Evolutionary conservation across 352 stramenopile species (phyloP).

Genomic region (Phytophthora pistaciae): DNA sequence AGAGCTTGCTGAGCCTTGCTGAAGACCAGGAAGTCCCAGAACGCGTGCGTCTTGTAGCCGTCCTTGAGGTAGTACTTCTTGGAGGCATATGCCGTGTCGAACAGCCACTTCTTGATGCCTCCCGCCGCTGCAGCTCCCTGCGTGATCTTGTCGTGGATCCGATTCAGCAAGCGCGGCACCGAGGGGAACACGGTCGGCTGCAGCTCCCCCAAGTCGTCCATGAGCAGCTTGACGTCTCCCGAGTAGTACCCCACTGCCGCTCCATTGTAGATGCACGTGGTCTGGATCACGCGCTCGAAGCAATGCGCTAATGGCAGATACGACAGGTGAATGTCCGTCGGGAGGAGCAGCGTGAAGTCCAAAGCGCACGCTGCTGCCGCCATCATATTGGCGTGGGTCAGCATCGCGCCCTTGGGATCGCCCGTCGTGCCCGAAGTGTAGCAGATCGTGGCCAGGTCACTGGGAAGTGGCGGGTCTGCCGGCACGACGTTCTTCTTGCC

Average conservation of each 20-base stretch:
- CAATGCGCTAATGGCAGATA: slow-evolving; percentile 96
- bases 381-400: slow-evolving; percentile 60
- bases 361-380: slow-evolving; percentile 15
- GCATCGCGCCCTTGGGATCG: slow-evolving; percentile 72
- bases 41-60: slow-evolving; percentile 46
- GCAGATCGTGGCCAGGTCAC: slow-evolving; percentile 94
- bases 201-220: slow-evolving; percentile 91
- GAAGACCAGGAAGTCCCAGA: slow-evolving; percentile 97
- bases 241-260: slow-evolving; percentile 92
- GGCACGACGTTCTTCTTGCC: slow-evolving; percentile 54
- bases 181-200: slow-evolving; percentile 90
- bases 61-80: slow-evolving; percentile 69
- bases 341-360: slow-evolving; percentile 10
- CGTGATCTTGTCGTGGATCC: slow-evolving; percentile 94
- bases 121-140: slow-evolving; percentile 60
- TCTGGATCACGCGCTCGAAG: slow-evolving; percentile 84
- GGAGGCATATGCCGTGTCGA: slow-evolving; percentile 77
- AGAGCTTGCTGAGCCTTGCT: slow-evolving; percentile 93
- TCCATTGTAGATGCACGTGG: slow-evolving; percentile 59
- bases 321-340: slow-evolving; percentile 71
- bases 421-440: slow-evolving; percentile 82
- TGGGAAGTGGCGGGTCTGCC: slow-evolving; percentile 47
- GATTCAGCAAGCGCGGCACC: slow-evolving; percentile 94
- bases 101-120: slow-evolving; percentile 87
- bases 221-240: slow-evolving; percentile 84